Evolutionary conservation across 1,284 basidiomycete genomes (phyloP).

Genomic region (Tylopilus sp.): DNA sequence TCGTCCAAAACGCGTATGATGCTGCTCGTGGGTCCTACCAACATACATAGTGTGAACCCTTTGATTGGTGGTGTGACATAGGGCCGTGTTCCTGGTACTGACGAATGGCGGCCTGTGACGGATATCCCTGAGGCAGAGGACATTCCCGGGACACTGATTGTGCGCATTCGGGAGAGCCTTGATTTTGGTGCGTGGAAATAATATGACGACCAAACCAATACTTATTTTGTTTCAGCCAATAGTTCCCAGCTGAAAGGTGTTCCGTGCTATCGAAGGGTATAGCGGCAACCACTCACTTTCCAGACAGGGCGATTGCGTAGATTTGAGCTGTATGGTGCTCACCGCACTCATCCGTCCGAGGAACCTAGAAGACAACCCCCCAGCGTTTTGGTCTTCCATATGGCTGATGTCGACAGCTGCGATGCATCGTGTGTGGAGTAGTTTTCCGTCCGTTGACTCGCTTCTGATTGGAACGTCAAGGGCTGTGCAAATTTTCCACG

Average conservation of each 20-base stretch:
- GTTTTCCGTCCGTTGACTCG: background rate
- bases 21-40: constrained; percentile 46
- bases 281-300: background rate
- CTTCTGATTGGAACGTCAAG: constrained; percentile 36
- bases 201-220: background rate
- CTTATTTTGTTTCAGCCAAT: constrained; percentile 55
- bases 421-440: constrained; percentile 72
- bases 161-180: constrained; percentile 66
- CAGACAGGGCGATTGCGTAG: constrained; percentile 69
- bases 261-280: constrained; percentile 18
- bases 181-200: constrained; percentile 54
- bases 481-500: constrained; percentile 81
- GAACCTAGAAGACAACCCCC: constrained; percentile 74
- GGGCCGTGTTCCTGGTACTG: constrained; percentile 64
- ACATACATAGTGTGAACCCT: background rate
- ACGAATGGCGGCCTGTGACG: constrained; percentile 63
- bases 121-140: constrained; percentile 65
- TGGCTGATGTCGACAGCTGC: constrained; percentile 80
- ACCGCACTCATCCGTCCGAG: constrained; percentile 82
- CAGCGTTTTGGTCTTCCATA: constrained; percentile 80
- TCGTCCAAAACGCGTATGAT: constrained; percentile 76
- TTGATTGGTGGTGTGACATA: constrained; percentile 17
- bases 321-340: constrained; percentile 76
- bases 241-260: constrained; percentile 79
- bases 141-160: constrained; percentile 65